Conservation (phyloP, 2,329 filamentous ascomycete species). For the Fusarium sp. region DNA sequence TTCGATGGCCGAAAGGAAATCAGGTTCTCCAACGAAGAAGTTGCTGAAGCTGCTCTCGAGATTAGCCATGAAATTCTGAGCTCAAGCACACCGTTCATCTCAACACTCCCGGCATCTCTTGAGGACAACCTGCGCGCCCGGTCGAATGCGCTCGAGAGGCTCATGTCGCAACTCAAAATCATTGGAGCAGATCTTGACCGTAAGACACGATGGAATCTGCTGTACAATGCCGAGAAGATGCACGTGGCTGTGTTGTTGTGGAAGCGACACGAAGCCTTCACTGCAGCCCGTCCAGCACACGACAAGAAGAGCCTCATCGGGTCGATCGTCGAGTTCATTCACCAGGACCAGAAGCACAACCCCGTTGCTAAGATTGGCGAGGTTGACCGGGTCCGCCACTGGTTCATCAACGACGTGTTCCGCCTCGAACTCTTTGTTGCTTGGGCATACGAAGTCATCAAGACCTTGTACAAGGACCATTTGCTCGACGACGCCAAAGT, state of each 20-base stretch:
- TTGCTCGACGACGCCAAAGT: slow-evolving; percentile 69
- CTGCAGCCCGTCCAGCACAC: slow-evolving; percentile 70
- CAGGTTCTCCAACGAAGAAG: slow-evolving; percentile 78
- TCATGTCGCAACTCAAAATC: slow-evolving; percentile 80
- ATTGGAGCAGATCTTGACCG: slow-evolving; percentile 78
- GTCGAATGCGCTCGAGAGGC: slow-evolving; percentile 79
- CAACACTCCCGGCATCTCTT: slow-evolving; percentile 80
- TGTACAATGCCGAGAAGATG: slow-evolving; percentile 94
- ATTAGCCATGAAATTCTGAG: slow-evolving; percentile 87
- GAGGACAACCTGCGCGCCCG: slow-evolving; percentile 85
- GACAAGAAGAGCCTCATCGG: slow-evolving; percentile 80
- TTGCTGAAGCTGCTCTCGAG: slow-evolving; percentile 82
- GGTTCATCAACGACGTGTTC: slow-evolving; percentile 85
- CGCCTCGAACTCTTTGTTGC: slow-evolving; percentile 82
- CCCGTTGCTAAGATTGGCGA: slow-evolving; percentile 77
- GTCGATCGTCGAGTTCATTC: slow-evolving; percentile 82
- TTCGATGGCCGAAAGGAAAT: slow-evolving; percentile 79
- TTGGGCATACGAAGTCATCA: slow-evolving; percentile 84
- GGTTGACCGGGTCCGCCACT: slow-evolving; percentile 85
- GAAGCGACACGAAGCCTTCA: slow-evolving; percentile 82
- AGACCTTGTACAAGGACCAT: slow-evolving; percentile 77
- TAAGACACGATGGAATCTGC: slow-evolving; percentile 81
- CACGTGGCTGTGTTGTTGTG: slow-evolving; percentile 85
- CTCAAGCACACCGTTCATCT: slow-evolving; percentile 82
- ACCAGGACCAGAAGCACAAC: slow-evolving; percentile 81